A percentile compares a stretch with the other conserved stretches of the same genome.
These are phyloP conservation scores for Agaricus subrufescens DNA, from an alignment of 768 basidiomycete genomes.

Conservation along the genomic window DNA sequence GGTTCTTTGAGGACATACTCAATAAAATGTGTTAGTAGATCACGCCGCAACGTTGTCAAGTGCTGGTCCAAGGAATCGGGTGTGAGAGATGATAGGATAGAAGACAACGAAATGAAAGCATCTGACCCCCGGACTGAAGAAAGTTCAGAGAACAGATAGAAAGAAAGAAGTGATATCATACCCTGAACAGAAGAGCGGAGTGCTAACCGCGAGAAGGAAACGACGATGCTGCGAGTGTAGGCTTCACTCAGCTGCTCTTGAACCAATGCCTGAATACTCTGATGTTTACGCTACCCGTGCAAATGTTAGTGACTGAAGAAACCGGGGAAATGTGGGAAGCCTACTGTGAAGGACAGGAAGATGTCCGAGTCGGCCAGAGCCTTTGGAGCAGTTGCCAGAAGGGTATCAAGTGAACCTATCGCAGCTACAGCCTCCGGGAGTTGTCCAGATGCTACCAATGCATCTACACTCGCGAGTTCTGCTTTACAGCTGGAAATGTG, in stretches of 20 bases:
- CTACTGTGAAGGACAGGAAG: constrained; percentile 54
- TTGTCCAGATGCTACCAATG: constrained; percentile 49
- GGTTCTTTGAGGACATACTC: constrained; percentile 55
- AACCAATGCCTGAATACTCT: constrained; percentile 48
- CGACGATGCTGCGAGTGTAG: constrained; percentile 51
- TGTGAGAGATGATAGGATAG: constrained; percentile 58
- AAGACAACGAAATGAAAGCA: constrained; percentile 43
- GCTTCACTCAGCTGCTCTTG: constrained; percentile 74
- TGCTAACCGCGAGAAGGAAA: constrained; percentile 44
- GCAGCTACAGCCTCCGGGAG: constrained; percentile 60
- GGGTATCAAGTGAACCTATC: constrained; percentile 33
- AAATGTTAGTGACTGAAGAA: not conserved
- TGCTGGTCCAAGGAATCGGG: constrained; percentile 47
- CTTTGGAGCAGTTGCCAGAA: constrained; percentile 43
- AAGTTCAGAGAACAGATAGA: not conserved
- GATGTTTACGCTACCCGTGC: constrained; percentile 45
- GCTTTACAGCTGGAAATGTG: constrained; percentile 51
- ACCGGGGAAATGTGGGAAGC: constrained; percentile 15
- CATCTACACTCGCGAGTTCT: constrained; percentile 39
- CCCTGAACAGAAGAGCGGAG: constrained; percentile 50
- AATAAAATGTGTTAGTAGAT: constrained; percentile 55
- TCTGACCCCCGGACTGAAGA: constrained; percentile 55
- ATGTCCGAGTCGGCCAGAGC: constrained; percentile 51
- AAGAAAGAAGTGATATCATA: constrained; percentile 10
- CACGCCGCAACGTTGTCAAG: constrained; percentile 59